Percentiles rank a stretch among this genome's conserved stretches.
Evolutionary conservation across 768 basidiomycete species (phyloP).

Genomic region (Trichaptum fuscoviolaceum): DNA sequence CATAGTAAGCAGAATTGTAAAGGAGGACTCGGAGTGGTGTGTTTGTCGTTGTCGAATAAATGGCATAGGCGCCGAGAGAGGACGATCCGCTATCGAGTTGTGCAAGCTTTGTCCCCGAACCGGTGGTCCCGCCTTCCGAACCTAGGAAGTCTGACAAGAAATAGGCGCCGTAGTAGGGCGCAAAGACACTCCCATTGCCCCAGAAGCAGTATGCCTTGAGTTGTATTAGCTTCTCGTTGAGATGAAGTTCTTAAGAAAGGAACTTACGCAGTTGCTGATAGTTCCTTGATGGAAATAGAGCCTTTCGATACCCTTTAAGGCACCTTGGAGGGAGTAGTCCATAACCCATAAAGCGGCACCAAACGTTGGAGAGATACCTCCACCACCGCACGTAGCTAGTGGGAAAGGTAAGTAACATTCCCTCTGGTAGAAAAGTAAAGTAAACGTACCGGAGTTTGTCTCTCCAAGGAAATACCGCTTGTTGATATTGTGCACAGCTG

Average conservation of each 20-base stretch:
- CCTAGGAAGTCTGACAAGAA: conserved; percentile 35
- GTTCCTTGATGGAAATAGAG: conserved; percentile 39
- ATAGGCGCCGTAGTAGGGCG: conserved; percentile 33
- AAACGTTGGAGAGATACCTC: conserved; percentile 36
- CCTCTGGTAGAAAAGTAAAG: too few relatives aligned
- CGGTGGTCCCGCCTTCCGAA: conserved; percentile 19
- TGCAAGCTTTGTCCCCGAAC: conserved; percentile 17
- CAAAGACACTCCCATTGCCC: conserved; percentile 28
- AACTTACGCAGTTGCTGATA: conserved; percentile 32
- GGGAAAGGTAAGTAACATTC: not conserved
- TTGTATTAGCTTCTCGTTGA: not conserved
- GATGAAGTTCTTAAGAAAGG: not conserved
- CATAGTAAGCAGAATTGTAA: conserved; percentile 32
- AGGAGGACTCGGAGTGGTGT: conserved; percentile 27
- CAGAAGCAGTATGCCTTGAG: conserved; percentile 35
- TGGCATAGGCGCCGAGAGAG: conserved; percentile 26
- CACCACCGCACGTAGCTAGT: conserved; percentile 35
- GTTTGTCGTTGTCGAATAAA: conserved; percentile 15
- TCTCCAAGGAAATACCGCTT: conserved; percentile 34
- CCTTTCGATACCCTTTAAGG: conserved; percentile 29
- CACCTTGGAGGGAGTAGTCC: conserved; percentile 35
- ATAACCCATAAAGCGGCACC: conserved; percentile 37
- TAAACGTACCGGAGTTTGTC: conserved; percentile 32
- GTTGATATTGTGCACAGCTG: conserved; percentile 26
- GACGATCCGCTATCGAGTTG: conserved; percentile 31